Evolutionary conservation across 257 asterid species (phyloP), one percentile per base, ranked within the genome.

Genomic region (Penstemon eatonii): DNA sequence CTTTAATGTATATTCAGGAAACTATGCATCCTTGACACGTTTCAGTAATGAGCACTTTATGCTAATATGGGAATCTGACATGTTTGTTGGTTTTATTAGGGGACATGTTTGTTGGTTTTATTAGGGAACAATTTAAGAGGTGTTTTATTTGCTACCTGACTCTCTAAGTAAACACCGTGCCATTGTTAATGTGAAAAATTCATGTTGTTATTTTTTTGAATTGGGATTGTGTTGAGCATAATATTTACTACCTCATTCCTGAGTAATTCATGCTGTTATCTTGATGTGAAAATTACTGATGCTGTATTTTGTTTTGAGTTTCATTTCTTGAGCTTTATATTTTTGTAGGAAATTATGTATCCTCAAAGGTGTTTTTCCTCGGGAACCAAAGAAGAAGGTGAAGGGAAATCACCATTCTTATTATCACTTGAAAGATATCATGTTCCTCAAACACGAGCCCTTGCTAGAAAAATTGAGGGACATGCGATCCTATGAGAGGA

Each of bases 321-420:
- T 51, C 13, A 38, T 59, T 68, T 46, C 6, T 69, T 18, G 45
- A 55, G 12, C 18, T 47, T 56, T 50, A 13, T 13, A 2, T 9
- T 5, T 38, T 38, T 56, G 45, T 76, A 84, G 89, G 78, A 79
- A 75, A 76, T 67, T 84, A 76, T 81, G 81, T 65, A 94, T 94
- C 77, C 88, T 89, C 75, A 91, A 91, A 75, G 99, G 99, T 49
- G 81, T 91, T 9, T 89, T 81, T 62, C 97, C 99, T 38, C 96
- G 99, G 63, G 99, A 84, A 65, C 99, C 97, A 12, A 94, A 84
- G 95, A 91, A 89, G 91, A 94, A 94, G 95, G 85, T 89, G 83
- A 91, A 91, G 81, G 99, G 99, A 69, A 85, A 85, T 72, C 99
- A 94, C 76, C 96, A 89, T 74, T 86, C 99, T 4, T 94, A 94